Evolutionary conservation across 73 alveolate genomes (phyloP).

Genomic region (Paramecium octaurelia): DNA sequence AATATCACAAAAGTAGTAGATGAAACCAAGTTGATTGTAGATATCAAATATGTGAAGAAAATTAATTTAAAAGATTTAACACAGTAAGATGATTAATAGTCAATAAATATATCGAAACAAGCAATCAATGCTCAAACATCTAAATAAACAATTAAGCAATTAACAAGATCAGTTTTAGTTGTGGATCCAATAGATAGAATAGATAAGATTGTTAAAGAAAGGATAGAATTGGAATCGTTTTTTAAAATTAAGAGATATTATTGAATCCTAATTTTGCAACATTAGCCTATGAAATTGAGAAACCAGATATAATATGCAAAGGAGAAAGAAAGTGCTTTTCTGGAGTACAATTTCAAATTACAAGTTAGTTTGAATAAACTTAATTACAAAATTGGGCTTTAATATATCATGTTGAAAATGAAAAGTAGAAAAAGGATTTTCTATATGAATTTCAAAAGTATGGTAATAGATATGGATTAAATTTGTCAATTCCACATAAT

Average conservation of each 20-base stretch:
- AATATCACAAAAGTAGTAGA: background rate
- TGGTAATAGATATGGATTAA: background rate
- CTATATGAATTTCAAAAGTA: background rate
- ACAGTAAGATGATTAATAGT: background rate
- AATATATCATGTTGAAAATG: background rate
- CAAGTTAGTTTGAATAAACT: background rate
- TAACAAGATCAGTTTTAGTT: constrained; percentile 64
- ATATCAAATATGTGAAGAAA: background rate
- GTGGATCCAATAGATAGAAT: constrained; percentile 67
- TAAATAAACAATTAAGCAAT: constrained; percentile 67
- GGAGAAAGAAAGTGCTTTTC: background rate
- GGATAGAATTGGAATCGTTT: background rate
- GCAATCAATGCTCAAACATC: no score
- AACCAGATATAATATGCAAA: background rate
- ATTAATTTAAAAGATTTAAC: background rate
- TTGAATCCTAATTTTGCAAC: background rate
- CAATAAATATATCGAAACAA: background rate
- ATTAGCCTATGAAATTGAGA: background rate
- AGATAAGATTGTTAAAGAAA: background rate
- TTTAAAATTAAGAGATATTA: background rate
- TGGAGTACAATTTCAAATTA: background rate
- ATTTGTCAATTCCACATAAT: background rate
- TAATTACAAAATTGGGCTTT: background rate
- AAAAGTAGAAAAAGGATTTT: background rate
- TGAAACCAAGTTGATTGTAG: background rate